phyloP scores from a whole-genome alignment of 1,284 basidiomycete species.

The Earliella scabrosa region DNA sequence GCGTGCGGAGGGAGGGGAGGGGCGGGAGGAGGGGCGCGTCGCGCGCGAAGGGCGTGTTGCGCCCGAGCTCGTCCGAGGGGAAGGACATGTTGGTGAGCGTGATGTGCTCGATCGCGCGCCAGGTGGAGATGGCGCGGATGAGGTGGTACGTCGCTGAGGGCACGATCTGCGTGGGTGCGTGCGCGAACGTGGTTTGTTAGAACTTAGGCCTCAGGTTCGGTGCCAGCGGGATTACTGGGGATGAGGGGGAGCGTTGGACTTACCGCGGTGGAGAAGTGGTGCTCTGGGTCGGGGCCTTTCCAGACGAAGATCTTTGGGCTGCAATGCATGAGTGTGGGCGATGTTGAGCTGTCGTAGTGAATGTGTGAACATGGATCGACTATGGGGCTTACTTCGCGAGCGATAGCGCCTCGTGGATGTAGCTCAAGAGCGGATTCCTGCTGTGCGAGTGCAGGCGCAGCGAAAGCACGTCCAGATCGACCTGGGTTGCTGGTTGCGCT shows the following conservation, averaged over 20 bases:
- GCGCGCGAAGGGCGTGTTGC: conserved; percentile 21
- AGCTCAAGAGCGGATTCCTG: conserved; percentile 38
- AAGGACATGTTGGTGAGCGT: conserved; percentile 51
- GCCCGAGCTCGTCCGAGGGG: conserved; percentile 30
- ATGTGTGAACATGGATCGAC: no score
- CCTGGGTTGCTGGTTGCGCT: conserved; percentile 2
- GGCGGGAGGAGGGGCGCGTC: conserved; percentile 37
- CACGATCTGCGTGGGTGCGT: conserved; percentile 46
- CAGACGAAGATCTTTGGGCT: conserved; percentile 57
- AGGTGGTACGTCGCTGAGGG: conserved; percentile 45
- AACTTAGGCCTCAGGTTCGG: no score
- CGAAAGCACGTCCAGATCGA: conserved; percentile 39
- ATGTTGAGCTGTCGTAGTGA: no score
- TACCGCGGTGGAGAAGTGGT: conserved; percentile 64
- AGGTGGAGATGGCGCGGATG: conserved; percentile 47
- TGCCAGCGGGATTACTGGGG: not conserved
- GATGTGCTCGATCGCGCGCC: conserved; percentile 49
- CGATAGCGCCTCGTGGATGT: conserved; percentile 44
- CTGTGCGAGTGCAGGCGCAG: conserved; percentile 50
- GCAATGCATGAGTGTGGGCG: not conserved
- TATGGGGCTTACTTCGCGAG: conserved; percentile 46
- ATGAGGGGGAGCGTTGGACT: conserved; percentile 17
- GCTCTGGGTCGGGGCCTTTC: conserved; percentile 61
- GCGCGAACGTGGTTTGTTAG: not conserved
- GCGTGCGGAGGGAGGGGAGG: conserved; percentile 43